Evolutionary conservation across 768 basidiomycete species (phyloP), one percentile per base, ranked within the genome.

Genomic region (Chalciporus piperatus): DNA sequence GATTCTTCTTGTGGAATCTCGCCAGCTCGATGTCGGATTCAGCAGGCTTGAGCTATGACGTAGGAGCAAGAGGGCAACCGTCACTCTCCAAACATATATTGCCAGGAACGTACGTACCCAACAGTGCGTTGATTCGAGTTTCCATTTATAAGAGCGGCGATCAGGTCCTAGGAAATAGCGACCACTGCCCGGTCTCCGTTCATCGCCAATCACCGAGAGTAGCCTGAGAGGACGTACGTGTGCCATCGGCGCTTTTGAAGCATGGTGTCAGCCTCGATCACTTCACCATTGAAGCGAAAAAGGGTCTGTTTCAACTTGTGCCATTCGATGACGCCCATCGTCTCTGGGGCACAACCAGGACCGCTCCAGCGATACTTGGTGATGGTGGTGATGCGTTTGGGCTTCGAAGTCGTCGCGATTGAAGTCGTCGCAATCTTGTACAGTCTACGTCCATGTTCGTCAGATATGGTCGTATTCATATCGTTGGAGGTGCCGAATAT

Each of bases 321-420:
- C 67, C 70, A 73, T 33, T 73, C 66, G 14, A 74, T 69, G 20
- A 61, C 61, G n/a, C 64, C 74, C 49, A 75, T 60, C 23, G 59
- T 65, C 17, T 59, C 61, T 6, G 62, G 41, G 17, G 58, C 59
- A 22, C 52, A 51, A 17, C 40, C 51, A 14, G 39, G 30, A 35
- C 61, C 61, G 30, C 58, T 53, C 62, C 62, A 63, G 5, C 52
- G 56, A 43, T 58, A 56, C 42, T 66, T 65, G 30, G 51, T 65
- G 8, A 65, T 54, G 13, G 64, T 66, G 5, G 61, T 65, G 19
- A 54, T 40, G 22, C 54, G 62, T 30, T 55, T 64, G 2, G 47
- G 19, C 4, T 39, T 33, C 2, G n/a, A 45, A 35, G 56, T 51
- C 3, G 64, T 60, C 23, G 53, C 61, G 3, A 66, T 41, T n/a